These are phyloP conservation scores for Tritrichomonas musculus DNA, from an alignment of 208 protist species.

Conservation along the genomic window DNA sequence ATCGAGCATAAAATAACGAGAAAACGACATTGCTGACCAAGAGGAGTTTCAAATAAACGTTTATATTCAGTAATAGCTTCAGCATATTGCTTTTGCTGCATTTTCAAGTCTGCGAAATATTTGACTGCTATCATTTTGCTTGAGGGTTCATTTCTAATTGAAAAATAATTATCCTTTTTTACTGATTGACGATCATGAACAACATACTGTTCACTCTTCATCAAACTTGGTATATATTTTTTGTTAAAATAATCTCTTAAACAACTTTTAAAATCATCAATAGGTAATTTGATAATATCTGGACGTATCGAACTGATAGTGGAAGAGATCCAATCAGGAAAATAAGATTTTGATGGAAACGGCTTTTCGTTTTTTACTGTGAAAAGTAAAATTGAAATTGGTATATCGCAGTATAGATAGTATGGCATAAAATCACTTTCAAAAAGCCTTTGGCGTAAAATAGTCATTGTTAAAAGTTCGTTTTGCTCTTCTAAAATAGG, in stretches of 20 bases:
- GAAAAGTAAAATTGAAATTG: not conserved
- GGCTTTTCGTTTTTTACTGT: not conserved
- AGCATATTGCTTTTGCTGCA: not conserved
- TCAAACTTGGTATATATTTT: not conserved
- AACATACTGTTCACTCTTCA: not conserved
- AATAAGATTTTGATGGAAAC: not conserved
- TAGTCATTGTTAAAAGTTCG: not conserved
- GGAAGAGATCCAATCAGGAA: not conserved
- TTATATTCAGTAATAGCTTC: not conserved
- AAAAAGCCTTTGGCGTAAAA: not conserved
- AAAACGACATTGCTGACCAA: not conserved
- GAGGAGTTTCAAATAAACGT: not conserved
- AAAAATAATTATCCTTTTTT: not conserved
- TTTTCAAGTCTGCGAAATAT: not conserved
- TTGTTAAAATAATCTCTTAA: not conserved
- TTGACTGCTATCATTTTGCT: not conserved
- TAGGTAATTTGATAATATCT: not conserved
- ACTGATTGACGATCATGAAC: not conserved
- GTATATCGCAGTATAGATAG: not conserved
- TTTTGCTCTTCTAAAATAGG: not conserved
- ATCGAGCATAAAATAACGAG: not conserved
- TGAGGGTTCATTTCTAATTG: not conserved
- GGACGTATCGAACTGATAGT: not conserved
- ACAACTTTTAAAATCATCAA: not conserved
- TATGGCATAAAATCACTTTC: not conserved